Evolutionary conservation across 1,284 basidiomycete genomes (phyloP), one percentile per base, ranked within the genome.

Genomic region (Hemileia vastatrix): DNA sequence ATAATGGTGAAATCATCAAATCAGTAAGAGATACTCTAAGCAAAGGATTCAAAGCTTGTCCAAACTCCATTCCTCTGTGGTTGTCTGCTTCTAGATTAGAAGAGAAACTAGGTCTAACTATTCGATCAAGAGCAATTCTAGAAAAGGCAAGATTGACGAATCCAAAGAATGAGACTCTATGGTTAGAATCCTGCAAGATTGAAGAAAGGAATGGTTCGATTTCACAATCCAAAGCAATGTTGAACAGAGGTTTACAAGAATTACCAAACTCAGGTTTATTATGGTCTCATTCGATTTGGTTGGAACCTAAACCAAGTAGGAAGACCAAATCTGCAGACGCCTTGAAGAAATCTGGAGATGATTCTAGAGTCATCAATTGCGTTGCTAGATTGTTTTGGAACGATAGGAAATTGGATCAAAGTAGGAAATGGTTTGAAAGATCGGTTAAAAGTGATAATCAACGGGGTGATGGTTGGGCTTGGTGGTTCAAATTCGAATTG

Each of bases 181-280:
- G 73, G 73, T 51, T 63, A 44, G 72, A 74, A 58, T 67, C 70
- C 1, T 67, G 68, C 5, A 21, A 18, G 4, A 55, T 71, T 13
- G 74, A 75, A 56, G 57, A 68, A 36, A 66, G 72, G 1, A 6
- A 64, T 2, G 66, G 64, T 31, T 58, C 54, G 8, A 44, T 40
- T 0, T 24, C 56, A 3, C 72, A 75, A 55, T 70, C 72, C 8
- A 67, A 68, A 50, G 66, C 57, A 5, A 50, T 72, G 8, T 51
- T 75, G n/a, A 53, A 9, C 9, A 66, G 74, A 8, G 90, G 82
- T 4, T 62, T 75, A 23, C 74, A 75, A 59, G 48, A 67, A 15
- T 67, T 70, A 32, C 73, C 74, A 11, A 15, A 57, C 0, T 68
- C 67, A 1, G 73, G 72, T 8, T 44, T 67, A 0, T 64, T 75